These are phyloP conservation scores for Ramaria rubella DNA, from an alignment of 768 basidiomycete species.

Conservation along the genomic window DNA sequence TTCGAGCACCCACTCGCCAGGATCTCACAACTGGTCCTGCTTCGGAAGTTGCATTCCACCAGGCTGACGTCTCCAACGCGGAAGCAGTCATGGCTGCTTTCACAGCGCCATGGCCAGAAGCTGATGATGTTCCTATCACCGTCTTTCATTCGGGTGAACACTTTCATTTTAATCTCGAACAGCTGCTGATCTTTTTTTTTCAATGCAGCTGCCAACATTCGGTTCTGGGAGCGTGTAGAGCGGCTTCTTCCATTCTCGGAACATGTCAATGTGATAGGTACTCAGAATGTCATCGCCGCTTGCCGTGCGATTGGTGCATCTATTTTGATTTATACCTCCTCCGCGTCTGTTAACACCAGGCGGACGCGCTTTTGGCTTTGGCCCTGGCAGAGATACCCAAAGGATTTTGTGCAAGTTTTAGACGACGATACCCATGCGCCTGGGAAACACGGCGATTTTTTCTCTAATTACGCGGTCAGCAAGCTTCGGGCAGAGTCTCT, in stretches of 20 bases:
- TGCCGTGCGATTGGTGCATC: conserved; percentile 47
- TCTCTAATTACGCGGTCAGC: conserved; percentile 72
- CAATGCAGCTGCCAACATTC: conserved; percentile 65
- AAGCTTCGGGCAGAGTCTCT: conserved; percentile 52
- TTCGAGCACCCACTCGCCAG: conserved; percentile 50
- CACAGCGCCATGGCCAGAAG: conserved; percentile 47
- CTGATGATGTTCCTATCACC: conserved; percentile 39
- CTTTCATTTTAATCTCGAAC: no score
- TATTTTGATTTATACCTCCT: conserved; percentile 66
- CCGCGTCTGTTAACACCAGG: conserved; percentile 55
- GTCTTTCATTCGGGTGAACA: conserved; percentile 50
- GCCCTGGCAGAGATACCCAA: conserved; percentile 65
- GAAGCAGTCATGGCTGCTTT: conserved; percentile 55
- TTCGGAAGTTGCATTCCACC: conserved; percentile 47
- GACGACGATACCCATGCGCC: conserved; percentile 48
- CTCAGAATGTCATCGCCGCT: conserved; percentile 58
- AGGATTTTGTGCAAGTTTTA: conserved; percentile 53
- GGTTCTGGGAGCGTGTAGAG: conserved; percentile 62
- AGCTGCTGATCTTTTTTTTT: background rate
- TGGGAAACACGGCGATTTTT: conserved; percentile 52
- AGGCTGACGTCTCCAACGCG: conserved; percentile 52
- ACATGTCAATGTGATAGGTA: conserved; percentile 60
- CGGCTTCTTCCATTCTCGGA: conserved; percentile 47
- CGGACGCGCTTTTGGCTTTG: conserved; percentile 58
- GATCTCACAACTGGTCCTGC: conserved; percentile 50